Conservation (phyloP, 129 eudicot genomes). For the Saussurea involucrata region DNA sequence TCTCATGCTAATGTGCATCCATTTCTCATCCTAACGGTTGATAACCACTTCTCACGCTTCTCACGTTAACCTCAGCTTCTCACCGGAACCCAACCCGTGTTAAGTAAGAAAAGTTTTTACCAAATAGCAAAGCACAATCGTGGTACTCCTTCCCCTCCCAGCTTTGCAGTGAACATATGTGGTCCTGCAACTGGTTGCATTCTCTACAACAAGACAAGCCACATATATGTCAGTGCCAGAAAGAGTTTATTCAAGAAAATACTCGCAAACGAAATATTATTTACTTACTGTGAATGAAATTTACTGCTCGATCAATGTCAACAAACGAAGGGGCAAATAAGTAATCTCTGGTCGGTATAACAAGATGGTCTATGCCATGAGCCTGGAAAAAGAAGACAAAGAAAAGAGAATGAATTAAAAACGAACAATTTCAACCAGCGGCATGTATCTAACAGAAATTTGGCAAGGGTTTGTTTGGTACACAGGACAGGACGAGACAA, state of each 20-base stretch:
- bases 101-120: constrained; percentile 28
- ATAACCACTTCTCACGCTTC: too few species aligned
- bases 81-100: too few species aligned
- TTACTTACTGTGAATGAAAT: constrained; percentile 62
- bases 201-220: constrained; percentile 35
- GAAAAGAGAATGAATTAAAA: neutral
- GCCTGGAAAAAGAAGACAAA: constrained; percentile 39
- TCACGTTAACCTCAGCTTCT: too few species aligned
- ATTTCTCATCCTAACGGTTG: too few species aligned
- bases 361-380: constrained; percentile 81
- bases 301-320: constrained; percentile 76
- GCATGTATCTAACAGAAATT: neutral
- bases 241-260: neutral
- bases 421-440: neutral
- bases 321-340: constrained; percentile 83
- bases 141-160: constrained; percentile 92
- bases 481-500: neutral
- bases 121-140: constrained; percentile 86
- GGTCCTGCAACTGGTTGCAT: constrained; percentile 56
- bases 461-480: neutral
- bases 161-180: constrained; percentile 96
- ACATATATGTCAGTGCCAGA: neutral
- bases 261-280: neutral
- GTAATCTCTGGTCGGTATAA: constrained; percentile 91
- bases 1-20: too few species aligned